Conservation (phyloP, 495 filamentous ascomycete species). For the Talaromyces adpressus region DNA sequence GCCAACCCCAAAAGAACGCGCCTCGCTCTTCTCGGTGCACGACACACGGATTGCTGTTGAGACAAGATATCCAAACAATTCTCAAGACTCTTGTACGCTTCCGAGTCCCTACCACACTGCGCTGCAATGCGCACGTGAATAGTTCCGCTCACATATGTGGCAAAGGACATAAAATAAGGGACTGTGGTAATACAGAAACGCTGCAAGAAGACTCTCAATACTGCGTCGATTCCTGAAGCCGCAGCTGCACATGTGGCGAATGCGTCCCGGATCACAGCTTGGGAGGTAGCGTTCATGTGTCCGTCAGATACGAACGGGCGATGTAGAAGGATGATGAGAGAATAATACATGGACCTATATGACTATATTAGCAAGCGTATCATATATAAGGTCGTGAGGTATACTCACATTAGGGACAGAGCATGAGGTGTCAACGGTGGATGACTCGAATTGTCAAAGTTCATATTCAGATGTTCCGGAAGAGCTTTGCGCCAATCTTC, state of each 20-base stretch:
- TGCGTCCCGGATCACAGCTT: constrained; percentile 15
- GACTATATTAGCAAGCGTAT: background rate
- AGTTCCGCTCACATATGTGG: constrained; percentile 30
- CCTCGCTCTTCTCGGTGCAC: constrained; percentile 22
- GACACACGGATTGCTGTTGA: constrained; percentile 22
- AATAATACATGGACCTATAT: constrained; percentile 9
- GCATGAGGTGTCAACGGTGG: constrained; percentile 13
- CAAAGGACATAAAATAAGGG: constrained; percentile 32
- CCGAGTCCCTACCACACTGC: constrained; percentile 19
- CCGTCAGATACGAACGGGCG: constrained; percentile 20
- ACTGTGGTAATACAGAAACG: constrained; percentile 21
- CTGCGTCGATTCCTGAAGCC: constrained; percentile 13
- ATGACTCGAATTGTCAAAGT: background rate
- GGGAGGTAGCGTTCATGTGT: constrained; percentile 16
- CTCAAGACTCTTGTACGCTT: constrained; percentile 19
- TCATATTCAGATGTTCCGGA: constrained; percentile 12
- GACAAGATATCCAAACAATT: constrained; percentile 22
- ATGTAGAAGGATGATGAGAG: constrained; percentile 19
- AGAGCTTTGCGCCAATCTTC: constrained; percentile 12
- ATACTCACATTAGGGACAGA: constrained; percentile 9
- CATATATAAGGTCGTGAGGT: background rate
- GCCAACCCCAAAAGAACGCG: constrained; percentile 24
- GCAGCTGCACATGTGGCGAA: constrained; percentile 20
- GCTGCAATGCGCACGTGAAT: constrained; percentile 31
- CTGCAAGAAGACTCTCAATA: constrained; percentile 19